phyloP scores from a whole-genome alignment of 192 early-diverging fungal species.

The Globomyces pollinis-pini region DNA sequence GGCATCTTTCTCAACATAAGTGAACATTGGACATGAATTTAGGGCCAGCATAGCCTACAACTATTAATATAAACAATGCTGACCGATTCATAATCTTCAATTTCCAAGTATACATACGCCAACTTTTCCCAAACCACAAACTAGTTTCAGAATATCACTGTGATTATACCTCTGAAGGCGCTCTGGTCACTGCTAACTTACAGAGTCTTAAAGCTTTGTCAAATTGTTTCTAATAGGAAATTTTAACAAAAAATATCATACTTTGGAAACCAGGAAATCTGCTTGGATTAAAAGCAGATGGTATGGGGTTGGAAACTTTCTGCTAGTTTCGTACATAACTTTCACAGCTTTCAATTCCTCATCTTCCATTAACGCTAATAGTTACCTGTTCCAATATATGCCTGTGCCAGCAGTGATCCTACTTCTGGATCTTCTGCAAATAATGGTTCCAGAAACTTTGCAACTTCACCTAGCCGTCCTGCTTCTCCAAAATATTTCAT shows the following conservation, averaged over 20 bases:
- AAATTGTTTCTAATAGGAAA: slow-evolving; percentile 49
- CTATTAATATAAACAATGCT: no score
- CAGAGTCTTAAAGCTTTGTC: slow-evolving; percentile 81
- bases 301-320: slow-evolving; percentile 70
- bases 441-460: slow-evolving; percentile 74
- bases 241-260: slow-evolving; percentile 33
- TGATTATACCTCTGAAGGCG: slow-evolving; percentile 97
- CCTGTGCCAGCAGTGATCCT: slow-evolving; percentile 73
- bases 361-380: slow-evolving; percentile 50
- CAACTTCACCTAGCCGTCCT: slow-evolving; percentile 71
- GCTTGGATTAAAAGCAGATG: slow-evolving; percentile 81
- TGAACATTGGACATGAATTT: slow-evolving; percentile 99
- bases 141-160: no score
- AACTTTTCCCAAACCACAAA: slow-evolving; percentile 93
- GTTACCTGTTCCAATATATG: slow-evolving; percentile 51
- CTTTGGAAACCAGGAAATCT: slow-evolving; percentile 75
- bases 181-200: slow-evolving; percentile 86
- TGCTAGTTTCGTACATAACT: slow-evolving; percentile 75
- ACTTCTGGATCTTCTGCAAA: slow-evolving; percentile 81
- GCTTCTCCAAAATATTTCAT: slow-evolving; percentile 84
- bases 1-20: slow-evolving; percentile 61
- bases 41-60: slow-evolving; percentile 91
- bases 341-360: slow-evolving; percentile 92
- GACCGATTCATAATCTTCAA: slow-evolving; percentile 73
- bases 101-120: slow-evolving; percentile 84